These are phyloP conservation scores for Kwoniella shandongensis DNA, from an alignment of 768 basidiomycete species.

Conservation along the genomic window DNA sequence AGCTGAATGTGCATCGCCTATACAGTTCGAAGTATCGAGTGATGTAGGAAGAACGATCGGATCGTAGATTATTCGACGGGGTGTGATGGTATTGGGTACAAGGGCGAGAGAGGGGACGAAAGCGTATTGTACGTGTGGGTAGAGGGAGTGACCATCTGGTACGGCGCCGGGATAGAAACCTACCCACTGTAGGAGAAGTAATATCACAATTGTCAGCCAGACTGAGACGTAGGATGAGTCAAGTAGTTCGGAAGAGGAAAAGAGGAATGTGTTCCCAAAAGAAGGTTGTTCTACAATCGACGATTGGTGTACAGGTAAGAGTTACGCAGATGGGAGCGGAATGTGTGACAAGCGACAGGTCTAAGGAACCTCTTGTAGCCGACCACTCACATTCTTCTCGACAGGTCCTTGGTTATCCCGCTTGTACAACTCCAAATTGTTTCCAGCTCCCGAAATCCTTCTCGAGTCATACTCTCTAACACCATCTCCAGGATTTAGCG, in stretches of 20 bases:
- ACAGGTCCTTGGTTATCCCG: conserved; percentile 7
- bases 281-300: too few relatives aligned
- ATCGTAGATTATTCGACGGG: conserved; percentile 3
- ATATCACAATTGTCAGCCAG: not conserved
- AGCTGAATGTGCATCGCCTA: conserved; percentile 5
- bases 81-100: conserved; percentile 2
- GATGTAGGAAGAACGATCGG: not conserved
- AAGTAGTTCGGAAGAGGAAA: too few relatives aligned
- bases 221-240: too few relatives aligned
- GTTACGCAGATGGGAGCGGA: too few relatives aligned
- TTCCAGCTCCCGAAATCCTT: conserved; percentile 6
- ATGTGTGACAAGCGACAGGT: too few relatives aligned
- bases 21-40: conserved; percentile 4
- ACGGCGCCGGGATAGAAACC: conserved; percentile 17
- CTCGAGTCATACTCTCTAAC: conserved; percentile 9
- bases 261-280: too few relatives aligned
- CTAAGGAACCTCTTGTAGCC: too few relatives aligned
- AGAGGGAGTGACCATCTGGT: conserved; percentile 5
- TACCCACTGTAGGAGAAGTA: conserved; percentile 14
- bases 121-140: conserved; percentile 19
- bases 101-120: conserved; percentile 13
- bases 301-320: too few relatives aligned
- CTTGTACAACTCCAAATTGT: conserved; percentile 3
- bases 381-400: conserved; percentile 15
- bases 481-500: conserved; percentile 10